Evolutionary conservation across 2,329 filamentous ascomycete species (phyloP), one percentile per base, ranked within the genome.

Genomic region (Pseudogymnoascus sp.): DNA sequence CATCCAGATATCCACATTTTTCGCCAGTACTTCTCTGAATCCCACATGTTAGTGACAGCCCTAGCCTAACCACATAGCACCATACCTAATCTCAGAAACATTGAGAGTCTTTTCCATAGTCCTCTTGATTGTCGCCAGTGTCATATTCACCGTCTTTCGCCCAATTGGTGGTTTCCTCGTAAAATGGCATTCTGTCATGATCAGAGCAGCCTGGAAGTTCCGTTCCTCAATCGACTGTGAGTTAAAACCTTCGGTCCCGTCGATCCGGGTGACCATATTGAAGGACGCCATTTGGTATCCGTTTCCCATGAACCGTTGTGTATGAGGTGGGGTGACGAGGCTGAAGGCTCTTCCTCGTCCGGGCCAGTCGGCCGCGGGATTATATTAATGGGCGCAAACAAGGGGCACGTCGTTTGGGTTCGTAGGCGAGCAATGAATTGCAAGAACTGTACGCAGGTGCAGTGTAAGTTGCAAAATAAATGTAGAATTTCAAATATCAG

Each of bases 1-100:
- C 66, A 86, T 81, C 84, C 84, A 87, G 61, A 87, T 82, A 64
- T 81, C 80, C 28, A 87, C 80, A 65, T 87, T 87, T 63, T 79
- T 79, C 4, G 83, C 83, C 38, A 87, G 72, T 2, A 78, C 77
- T 69, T 86, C 84, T 65, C 82, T 85, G 62, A 12, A 38, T 8
- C 25, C 12, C 22, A 33, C 7, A 25, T 20, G 36, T 36, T 39
- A 20, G 20, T 36, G 37, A 57, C 7, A 14, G 6, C 58, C 11
- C 53, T n/a, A 1, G 36, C 20, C 11, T 18, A 43, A 28, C 43
- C 6, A 60, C 8, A 20, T 14, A 22, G 36, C 47, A 57, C 22
- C 76, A 65, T 71, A 85, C 82, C 84, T 78, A 35, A 84, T 82
- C 63, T 84, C 82, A 20, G 82, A 77, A 1, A 79, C 82, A 65